Base-by-base conservation (phyloP, 768 basidiomycete species). In the Trametes sanguinea region DNA sequence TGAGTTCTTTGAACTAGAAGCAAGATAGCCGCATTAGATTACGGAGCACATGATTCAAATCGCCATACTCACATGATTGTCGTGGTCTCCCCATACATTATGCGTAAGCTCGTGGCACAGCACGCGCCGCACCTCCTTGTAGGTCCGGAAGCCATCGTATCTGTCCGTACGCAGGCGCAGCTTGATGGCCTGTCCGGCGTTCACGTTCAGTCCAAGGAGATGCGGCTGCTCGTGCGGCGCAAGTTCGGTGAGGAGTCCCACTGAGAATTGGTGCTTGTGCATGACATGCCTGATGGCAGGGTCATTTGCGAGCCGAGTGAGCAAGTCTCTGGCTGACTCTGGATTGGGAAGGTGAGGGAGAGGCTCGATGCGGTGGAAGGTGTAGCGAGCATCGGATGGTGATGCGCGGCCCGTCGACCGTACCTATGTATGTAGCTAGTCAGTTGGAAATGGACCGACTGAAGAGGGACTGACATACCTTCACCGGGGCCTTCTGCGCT, bases 31-130 rank as follows among this genome's bases (percentile, higher is more conserved):
- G 11, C 14, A n/a, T 29, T 30, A 37, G 35, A 37, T 37, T 6
- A 11, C 11, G 35, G 35, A 37, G 6, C 35, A 37, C 35, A 37
- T 22, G 22, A 4, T 4, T 11, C 33, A 6, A 14, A 30, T 1
- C 27, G 22, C 8, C 17, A 37, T 6, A 77, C 87, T 69, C 63
- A 90, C 90, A 63, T 89, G 83, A 53, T 90, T 80, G 67, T 88
- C 86, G 66, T 92, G 90, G 63, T 86, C 84, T 3, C 83, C 77
- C 83, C 85, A 89, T 0, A 88, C 81, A 67, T 90, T 92, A 71
- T 92, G 90, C 22, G 89, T 76, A 40, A 92, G 74, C 69, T 92
- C 90, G 70, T 93, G 90, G 67, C 89, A 91, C 3, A 92, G 77
- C 42, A 90, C 88, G 14, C 81, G 78, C 52, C 90, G 77, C 27